Conservation (phyloP, 164 flowering plant species). For the Dillenia suffruticosa region DNA sequence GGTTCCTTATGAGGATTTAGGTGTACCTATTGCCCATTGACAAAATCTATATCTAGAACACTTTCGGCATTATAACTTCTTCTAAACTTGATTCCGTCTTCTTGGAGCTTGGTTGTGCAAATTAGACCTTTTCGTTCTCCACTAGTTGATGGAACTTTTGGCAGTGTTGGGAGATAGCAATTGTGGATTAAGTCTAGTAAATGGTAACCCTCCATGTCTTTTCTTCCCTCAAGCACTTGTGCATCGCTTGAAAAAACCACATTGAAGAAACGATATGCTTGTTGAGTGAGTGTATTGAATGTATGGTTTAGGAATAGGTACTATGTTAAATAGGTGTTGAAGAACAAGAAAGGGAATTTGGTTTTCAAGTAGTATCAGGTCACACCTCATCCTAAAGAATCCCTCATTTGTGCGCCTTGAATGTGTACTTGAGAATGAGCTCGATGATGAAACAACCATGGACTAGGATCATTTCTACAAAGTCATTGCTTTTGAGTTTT, state of each 20-base stretch:
- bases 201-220: constrained; percentile 13
- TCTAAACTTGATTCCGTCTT: too few species aligned
- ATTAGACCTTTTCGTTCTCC: too few species aligned
- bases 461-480: constrained; percentile 53
- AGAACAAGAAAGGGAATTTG: constrained; percentile 47
- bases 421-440: constrained; percentile 17
- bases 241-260: too few species aligned
- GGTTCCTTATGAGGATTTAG: constrained; percentile 22
- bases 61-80: constrained; percentile 19
- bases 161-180: too few species aligned
- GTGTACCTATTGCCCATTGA: constrained; percentile 12
- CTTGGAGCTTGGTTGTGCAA: too few species aligned
- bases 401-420: constrained; percentile 26
- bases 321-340: constrained; percentile 25
- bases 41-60: constrained; percentile 23
- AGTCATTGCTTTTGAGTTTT: constrained; percentile 28
- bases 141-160: too few species aligned
- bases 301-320: constrained; percentile 19
- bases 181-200: constrained; percentile 16
- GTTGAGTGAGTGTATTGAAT: constrained; percentile 18
- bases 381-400: constrained; percentile 39
- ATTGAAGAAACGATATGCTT: constrained; percentile 28
- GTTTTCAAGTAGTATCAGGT: constrained; percentile 57
- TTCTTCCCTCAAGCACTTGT: too few species aligned
- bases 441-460: constrained; percentile 56